Evolutionary conservation across 495 filamentous ascomycete genomes (phyloP).

Genomic region (Pyronema omphalodes): DNA sequence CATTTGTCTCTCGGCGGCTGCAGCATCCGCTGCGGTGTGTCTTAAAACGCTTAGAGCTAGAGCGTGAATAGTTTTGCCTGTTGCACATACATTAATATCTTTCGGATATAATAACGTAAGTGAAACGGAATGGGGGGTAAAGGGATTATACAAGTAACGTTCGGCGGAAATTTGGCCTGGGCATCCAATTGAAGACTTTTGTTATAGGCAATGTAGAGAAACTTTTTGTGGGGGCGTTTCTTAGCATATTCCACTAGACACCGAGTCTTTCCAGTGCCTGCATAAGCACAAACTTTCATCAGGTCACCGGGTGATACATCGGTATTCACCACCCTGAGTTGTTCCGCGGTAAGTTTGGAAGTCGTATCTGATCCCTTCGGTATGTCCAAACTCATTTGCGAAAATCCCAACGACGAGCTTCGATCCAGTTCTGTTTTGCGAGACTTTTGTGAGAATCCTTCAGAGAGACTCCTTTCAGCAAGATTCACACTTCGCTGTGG

Average conservation of each 20-base stretch:
- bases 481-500: neutral
- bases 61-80: conserved; percentile 17
- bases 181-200: conserved; percentile 10
- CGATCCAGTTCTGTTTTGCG: neutral
- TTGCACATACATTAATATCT: neutral
- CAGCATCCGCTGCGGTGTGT: neutral
- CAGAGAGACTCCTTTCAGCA: neutral
- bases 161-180: conserved; percentile 8
- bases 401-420: neutral
- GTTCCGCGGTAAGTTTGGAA: conserved; percentile 8
- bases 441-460: neutral
- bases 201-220: conserved; percentile 19
- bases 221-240: conserved; percentile 7
- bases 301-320: conserved; percentile 8
- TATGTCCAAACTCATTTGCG: neutral
- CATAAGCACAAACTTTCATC: conserved; percentile 16
- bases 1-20: neutral
- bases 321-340: conserved; percentile 9
- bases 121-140: neutral
- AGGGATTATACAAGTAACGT: conserved; percentile 11
- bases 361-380: neutral
- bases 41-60: conserved; percentile 6
- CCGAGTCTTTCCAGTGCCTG: conserved; percentile 19
- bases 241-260: conserved; percentile 16
- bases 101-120: neutral